Evolutionary conservation across 225 moss, liverwort and hornwort genomes (phyloP).

Genomic region (Sphagnum contortum): DNA sequence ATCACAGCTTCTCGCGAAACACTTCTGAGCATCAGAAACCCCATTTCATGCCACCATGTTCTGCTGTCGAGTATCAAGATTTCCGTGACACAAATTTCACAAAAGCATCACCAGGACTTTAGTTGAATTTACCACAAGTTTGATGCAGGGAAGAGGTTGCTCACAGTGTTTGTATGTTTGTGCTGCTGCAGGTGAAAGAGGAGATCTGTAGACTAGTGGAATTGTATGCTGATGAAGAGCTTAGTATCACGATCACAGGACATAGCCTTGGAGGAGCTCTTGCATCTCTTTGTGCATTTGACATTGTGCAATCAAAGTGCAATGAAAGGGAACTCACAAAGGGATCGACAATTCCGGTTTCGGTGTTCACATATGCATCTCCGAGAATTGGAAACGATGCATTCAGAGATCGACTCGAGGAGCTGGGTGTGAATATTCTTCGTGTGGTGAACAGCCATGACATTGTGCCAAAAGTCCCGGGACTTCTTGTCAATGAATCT

Average conservation of each 20-base stretch:
- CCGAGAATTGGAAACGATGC: slow-evolving; percentile 64
- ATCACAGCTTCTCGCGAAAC: no score
- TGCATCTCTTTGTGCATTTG: slow-evolving; percentile 57
- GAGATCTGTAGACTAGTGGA: slow-evolving; percentile 32
- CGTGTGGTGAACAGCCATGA: slow-evolving; percentile 43
- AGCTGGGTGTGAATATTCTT: slow-evolving; percentile 52
- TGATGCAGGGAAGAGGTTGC: not conserved
- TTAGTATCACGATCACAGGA: slow-evolving; percentile 72
- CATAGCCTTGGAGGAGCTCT: slow-evolving; percentile 73
- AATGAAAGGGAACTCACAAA: slow-evolving; percentile 10
- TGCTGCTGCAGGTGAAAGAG: slow-evolving; percentile 9
- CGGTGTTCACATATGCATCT: slow-evolving; percentile 43
- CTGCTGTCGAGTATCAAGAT: no score
- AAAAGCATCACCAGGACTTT: not conserved
- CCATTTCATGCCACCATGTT: no score
- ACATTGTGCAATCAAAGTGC: slow-evolving; percentile 42
- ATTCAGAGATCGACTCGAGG: slow-evolving; percentile 26
- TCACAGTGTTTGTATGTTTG: not conserved
- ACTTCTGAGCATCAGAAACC: no score
- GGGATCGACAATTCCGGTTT: slow-evolving; percentile 32
- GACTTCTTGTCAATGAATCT: slow-evolving; percentile 19
- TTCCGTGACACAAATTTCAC: not conserved
- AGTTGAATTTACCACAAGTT: not conserved
- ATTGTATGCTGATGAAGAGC: slow-evolving; percentile 17
- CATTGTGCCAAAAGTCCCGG: slow-evolving; percentile 44